Evolutionary conservation across 202 grass and related monocot genomes (phyloP).

Genomic region (Digitaria exilis): DNA sequence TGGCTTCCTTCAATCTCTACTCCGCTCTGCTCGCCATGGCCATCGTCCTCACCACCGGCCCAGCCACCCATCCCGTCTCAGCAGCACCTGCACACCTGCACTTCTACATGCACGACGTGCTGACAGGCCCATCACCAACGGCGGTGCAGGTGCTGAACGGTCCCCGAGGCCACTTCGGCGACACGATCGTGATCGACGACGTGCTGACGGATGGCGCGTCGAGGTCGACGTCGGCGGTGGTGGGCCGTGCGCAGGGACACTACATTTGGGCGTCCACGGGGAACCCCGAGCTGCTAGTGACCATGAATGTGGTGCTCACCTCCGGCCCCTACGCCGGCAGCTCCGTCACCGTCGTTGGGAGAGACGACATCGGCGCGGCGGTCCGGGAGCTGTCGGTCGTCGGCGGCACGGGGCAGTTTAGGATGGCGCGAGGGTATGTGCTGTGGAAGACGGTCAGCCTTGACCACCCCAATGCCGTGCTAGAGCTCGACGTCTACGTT

Average conservation of each 20-base stretch:
- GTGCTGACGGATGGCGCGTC: conserved; percentile 19
- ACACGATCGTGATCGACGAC: conserved; percentile 46
- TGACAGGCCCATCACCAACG: conserved; percentile 18
- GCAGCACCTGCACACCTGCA: conserved; percentile 47
- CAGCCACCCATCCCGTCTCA: neutral
- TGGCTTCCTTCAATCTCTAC: conserved; percentile 32
- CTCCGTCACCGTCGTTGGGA: too few species aligned
- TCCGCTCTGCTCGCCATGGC: neutral
- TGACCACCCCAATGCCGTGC: too few species aligned
- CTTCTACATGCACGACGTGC: conserved; percentile 57
- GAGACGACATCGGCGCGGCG: too few species aligned
- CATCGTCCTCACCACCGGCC: neutral
- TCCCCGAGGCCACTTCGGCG: conserved; percentile 21
- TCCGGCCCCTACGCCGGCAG: too few species aligned
- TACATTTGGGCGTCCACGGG: conserved; percentile 4
- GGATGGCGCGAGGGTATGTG: too few species aligned
- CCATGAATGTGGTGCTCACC: too few species aligned
- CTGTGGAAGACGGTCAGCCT: too few species aligned
- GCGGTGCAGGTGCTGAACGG: conserved; percentile 4
- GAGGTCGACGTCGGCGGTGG: too few species aligned
- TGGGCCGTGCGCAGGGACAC: conserved; percentile 48
- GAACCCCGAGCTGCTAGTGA: too few species aligned
- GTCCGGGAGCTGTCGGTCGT: too few species aligned
- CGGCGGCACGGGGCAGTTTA: too few species aligned
- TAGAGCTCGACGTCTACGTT: too few species aligned